phyloP scores from a whole-genome alignment of 306 rosid genomes.

The Purshia tridentata region DNA sequence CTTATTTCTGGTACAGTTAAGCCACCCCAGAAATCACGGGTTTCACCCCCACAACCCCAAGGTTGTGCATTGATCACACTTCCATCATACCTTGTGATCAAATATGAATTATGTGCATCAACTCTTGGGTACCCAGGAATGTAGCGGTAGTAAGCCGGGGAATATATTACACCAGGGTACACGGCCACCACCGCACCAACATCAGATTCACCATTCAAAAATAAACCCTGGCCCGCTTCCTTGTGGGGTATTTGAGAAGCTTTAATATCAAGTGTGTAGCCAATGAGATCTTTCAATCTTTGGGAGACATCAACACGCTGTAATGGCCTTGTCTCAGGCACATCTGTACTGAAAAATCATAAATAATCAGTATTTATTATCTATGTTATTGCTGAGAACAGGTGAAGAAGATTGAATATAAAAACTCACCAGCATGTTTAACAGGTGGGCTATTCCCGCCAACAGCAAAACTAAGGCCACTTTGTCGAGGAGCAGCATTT shows the following conservation, averaged over 20 bases:
- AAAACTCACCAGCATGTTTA: slow-evolving; percentile 45
- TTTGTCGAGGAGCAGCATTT: slow-evolving; percentile 42
- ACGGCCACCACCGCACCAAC: slow-evolving; percentile 75
- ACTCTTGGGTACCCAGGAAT: slow-evolving; percentile 93
- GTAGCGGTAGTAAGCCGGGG: slow-evolving; percentile 78
- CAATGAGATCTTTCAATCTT: slow-evolving; percentile 60
- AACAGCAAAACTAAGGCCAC: slow-evolving; percentile 85
- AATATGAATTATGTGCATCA: slow-evolving; percentile 66
- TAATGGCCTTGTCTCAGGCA: slow-evolving; percentile 58
- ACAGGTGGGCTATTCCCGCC: slow-evolving; percentile 43
- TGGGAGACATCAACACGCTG: slow-evolving; percentile 56
- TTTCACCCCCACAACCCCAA: slow-evolving; percentile 77
- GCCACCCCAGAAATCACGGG: slow-evolving; percentile 60
- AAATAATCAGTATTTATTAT: slow-evolving; percentile 17
- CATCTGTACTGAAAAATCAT: slow-evolving; percentile 64
- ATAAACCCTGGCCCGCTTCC: slow-evolving; percentile 81
- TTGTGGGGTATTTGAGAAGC: slow-evolving; percentile 73
- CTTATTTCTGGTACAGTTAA: slow-evolving; percentile 29
- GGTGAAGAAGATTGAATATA: neutral
- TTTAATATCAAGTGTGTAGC: slow-evolving; percentile 66
- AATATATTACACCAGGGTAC: slow-evolving; percentile 82
- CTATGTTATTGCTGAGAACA: neutral
- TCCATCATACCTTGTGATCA: slow-evolving; percentile 86
- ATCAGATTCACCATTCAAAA: slow-evolving; percentile 67
- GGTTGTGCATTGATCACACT: slow-evolving; percentile 81